phyloP scores from a whole-genome alignment of 2,329 filamentous ascomycete genomes.

The Aspergillus sp. region DNA sequence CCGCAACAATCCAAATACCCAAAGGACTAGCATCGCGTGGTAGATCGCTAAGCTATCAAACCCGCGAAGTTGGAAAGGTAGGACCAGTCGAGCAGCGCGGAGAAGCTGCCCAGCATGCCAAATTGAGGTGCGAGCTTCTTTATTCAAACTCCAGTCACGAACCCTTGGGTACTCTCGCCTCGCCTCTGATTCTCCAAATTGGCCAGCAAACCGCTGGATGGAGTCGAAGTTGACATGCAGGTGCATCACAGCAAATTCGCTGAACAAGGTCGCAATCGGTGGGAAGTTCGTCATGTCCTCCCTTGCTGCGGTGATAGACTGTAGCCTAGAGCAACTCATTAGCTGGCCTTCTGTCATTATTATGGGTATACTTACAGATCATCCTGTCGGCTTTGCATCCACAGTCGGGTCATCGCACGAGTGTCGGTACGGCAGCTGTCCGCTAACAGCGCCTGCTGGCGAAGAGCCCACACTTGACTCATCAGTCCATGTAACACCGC shows the following conservation, averaged over 20 bases:
- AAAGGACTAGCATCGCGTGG: background rate
- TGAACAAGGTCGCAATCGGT: background rate
- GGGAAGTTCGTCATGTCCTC: background rate
- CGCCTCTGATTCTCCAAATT: constrained; percentile 5
- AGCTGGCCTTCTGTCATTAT: background rate
- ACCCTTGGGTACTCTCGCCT: constrained; percentile 4
- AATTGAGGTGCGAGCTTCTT: background rate
- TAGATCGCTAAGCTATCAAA: constrained; percentile 4
- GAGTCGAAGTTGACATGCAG: constrained; percentile 2
- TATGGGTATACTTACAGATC: background rate
- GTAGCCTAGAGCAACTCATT: background rate
- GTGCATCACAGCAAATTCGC: constrained; percentile 5
- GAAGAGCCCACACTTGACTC: constrained; percentile 5
- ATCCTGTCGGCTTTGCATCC: constrained; percentile 6
- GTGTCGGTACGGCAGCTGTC: background rate
- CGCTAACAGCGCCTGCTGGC: constrained; percentile 1
- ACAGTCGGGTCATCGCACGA: background rate
- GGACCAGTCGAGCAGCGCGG: background rate
- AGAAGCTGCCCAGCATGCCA: constrained; percentile 8
- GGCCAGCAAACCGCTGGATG: constrained; percentile 5
- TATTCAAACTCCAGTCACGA: background rate
- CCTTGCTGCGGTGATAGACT: background rate
- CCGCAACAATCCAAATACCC: constrained; percentile 4
- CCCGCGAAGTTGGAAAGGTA: constrained; percentile 6
- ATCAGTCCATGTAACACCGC: constrained; percentile 1